These are phyloP conservation scores for Mortierella sp. DNA, from an alignment of 371 early-diverging fungal genomes.

Conservation along the genomic window DNA sequence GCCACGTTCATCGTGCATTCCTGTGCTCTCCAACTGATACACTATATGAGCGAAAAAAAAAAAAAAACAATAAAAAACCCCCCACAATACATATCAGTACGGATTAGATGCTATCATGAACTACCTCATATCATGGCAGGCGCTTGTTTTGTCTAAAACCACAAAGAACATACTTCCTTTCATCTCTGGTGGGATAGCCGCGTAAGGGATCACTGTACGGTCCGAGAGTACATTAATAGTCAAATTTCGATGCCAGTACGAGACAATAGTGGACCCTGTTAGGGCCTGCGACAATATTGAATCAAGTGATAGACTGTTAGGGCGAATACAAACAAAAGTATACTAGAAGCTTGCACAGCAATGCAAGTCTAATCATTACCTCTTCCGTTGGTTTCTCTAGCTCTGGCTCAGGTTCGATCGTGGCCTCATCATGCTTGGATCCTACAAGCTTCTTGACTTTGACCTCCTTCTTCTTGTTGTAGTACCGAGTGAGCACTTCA, in stretches of 20 bases:
- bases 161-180: slow-evolving; percentile 57
- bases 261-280: slow-evolving; percentile 65
- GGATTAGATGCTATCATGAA: too few species aligned
- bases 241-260: slow-evolving; percentile 89
- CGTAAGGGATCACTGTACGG: slow-evolving; percentile 59
- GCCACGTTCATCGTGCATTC: slow-evolving; percentile 55
- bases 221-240: slow-evolving; percentile 77
- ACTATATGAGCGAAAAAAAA: slow-evolving; percentile 39
- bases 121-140: too few species aligned
- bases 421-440: slow-evolving; percentile 43
- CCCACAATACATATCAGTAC: background rate
- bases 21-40: slow-evolving; percentile 59
- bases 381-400: slow-evolving; percentile 32
- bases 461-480: slow-evolving; percentile 65
- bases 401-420: slow-evolving; percentile 47
- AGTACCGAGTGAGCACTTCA: slow-evolving; percentile 74
- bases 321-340: too few species aligned
- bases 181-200: slow-evolving; percentile 63
- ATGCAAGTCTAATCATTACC: too few species aligned
- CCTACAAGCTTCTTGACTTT: slow-evolving; percentile 80
- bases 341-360: too few species aligned
- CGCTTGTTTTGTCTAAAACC: background rate
- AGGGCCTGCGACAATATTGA: slow-evolving; percentile 21
- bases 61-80: background rate
- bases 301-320: too few species aligned